Conservation (phyloP, 257 asterid genomes). For the Solanum medicagineum region DNA sequence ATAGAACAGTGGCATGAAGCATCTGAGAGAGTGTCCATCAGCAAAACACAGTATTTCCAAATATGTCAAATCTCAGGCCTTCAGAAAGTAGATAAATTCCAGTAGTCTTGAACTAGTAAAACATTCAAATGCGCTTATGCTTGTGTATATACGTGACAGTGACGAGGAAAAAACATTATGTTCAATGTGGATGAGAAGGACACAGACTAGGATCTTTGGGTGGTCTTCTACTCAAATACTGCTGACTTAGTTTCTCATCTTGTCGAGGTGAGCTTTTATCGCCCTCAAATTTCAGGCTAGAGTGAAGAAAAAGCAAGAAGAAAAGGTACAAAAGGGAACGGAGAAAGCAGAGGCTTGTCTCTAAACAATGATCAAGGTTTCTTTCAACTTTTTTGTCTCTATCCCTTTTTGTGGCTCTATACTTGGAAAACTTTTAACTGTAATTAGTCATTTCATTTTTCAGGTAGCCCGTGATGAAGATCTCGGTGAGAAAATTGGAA, state of each 20-base stretch:
- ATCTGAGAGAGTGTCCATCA: not conserved
- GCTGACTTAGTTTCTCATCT: not conserved
- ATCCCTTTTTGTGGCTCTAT: not conserved
- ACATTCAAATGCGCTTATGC: slow-evolving; percentile 68
- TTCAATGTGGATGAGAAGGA: slow-evolving; percentile 64
- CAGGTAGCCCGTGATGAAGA: slow-evolving; percentile 86
- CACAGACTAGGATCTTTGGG: slow-evolving; percentile 60
- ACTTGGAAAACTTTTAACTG: not conserved
- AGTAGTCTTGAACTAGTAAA: slow-evolving; percentile 38
- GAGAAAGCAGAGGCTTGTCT: slow-evolving; percentile 70
- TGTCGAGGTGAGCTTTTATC: not conserved
- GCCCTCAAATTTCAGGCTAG: slow-evolving; percentile 28
- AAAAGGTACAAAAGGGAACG: slow-evolving; percentile 53
- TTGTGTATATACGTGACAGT: slow-evolving; percentile 61
- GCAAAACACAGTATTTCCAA: not conserved
- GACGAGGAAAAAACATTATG: slow-evolving; percentile 52
- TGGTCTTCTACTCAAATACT: slow-evolving; percentile 7
- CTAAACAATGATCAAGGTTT: slow-evolving; percentile 66
- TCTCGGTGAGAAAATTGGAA: slow-evolving; percentile 57
- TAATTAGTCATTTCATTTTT: not conserved
- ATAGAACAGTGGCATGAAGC: not conserved
- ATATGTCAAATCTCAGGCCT: not conserved
- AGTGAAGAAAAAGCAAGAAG: slow-evolving; percentile 60
- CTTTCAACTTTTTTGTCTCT: not conserved
- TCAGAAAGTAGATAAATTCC: not conserved